Conservation (phyloP, 306 rosid species). For the Malus sieversii region DNA sequence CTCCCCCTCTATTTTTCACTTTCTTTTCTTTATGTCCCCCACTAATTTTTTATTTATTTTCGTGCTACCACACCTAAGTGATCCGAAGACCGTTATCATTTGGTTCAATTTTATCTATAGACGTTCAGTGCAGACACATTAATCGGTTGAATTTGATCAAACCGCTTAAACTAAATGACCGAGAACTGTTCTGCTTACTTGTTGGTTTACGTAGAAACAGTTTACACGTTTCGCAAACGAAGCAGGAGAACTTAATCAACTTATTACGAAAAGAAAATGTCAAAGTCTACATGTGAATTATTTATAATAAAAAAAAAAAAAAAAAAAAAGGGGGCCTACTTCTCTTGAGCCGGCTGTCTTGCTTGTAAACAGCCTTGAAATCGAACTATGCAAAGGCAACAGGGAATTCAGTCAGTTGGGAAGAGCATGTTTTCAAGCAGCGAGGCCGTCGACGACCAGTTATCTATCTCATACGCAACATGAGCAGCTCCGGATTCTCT, state of each 20-base stretch:
- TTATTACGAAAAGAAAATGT: neutral
- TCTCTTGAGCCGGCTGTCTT: neutral
- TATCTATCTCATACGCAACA: constrained; percentile 58
- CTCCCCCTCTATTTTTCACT: too few species aligned
- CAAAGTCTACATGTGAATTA: neutral
- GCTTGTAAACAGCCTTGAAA: neutral
- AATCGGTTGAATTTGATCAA: too few species aligned
- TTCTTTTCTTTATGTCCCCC: neutral
- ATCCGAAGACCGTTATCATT: too few species aligned
- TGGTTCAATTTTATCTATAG: neutral
- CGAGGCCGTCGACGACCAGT: neutral
- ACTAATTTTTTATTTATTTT: too few species aligned
- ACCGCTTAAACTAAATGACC: too few species aligned
- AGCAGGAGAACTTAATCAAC: neutral
- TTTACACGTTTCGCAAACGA: neutral
- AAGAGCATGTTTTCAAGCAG: neutral
- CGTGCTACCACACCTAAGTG: too few species aligned
- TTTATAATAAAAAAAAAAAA: neutral
- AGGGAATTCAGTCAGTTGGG: neutral
- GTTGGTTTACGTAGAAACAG: neutral
- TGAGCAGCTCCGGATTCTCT: constrained; percentile 71
- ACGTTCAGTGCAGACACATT: fast-evolving
- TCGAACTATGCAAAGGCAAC: neutral
- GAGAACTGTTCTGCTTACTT: neutral
- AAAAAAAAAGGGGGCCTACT: too few species aligned